Evolutionary conservation across 257 asterid genomes (phyloP).

Genomic region (Scutellaria minor): DNA sequence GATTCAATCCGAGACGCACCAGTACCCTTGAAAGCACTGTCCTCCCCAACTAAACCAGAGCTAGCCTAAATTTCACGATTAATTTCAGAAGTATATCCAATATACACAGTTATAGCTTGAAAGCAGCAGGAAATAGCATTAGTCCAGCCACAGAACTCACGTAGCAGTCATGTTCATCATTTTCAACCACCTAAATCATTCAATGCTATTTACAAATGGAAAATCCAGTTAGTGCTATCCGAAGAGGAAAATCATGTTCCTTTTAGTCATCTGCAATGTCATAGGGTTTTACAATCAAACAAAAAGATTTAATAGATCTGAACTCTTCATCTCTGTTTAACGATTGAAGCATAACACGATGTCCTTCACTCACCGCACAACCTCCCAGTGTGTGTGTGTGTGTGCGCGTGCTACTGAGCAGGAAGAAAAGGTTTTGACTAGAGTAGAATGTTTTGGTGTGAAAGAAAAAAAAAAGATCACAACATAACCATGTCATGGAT

Average conservation of each 20-base stretch:
- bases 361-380: too few species aligned
- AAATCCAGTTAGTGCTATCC: neutral
- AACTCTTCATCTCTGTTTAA: too few species aligned
- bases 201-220: neutral
- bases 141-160: constrained; percentile 32
- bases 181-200: constrained; percentile 32
- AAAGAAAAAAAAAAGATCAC: neutral
- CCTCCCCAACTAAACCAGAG: constrained; percentile 86
- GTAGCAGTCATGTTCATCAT: constrained; percentile 23
- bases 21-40: constrained; percentile 59
- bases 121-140: constrained; percentile 31
- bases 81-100: constrained; percentile 28
- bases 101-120: constrained; percentile 25
- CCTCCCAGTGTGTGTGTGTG: too few species aligned
- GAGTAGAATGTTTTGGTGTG: neutral
- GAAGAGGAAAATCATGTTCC: neutral
- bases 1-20: constrained; percentile 89
- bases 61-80: constrained; percentile 61
- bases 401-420: too few species aligned
- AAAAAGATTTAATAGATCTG: neutral
- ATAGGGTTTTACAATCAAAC: neutral
- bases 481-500: constrained; percentile 5
- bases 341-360: too few species aligned
- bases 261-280: neutral
- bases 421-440: neutral